phyloP scores from a whole-genome alignment of 2,329 filamentous ascomycete genomes.

The Fusarium sterilihyphosum region DNA sequence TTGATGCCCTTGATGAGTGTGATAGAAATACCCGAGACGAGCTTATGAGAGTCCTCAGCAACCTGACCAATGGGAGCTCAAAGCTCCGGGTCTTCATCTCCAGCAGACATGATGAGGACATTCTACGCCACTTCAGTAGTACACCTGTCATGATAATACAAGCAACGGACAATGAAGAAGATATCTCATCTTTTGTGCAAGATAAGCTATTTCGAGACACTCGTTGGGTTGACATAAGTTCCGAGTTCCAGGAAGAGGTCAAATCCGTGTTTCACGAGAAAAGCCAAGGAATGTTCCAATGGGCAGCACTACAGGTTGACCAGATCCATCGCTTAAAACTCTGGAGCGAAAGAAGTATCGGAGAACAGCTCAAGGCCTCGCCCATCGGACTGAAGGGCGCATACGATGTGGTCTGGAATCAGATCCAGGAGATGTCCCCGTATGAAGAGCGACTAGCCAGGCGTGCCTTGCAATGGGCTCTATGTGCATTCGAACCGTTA shows the following conservation, averaged over 20 bases:
- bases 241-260: rapidly evolving
- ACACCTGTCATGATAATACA: rapidly evolving
- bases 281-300: not conserved
- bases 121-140: rapidly evolving
- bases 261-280: rapidly evolving
- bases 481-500: rapidly evolving
- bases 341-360: rapidly evolving
- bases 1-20: not conserved
- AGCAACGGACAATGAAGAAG: rapidly evolving
- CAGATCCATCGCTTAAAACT: rapidly evolving
- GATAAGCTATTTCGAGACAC: rapidly evolving
- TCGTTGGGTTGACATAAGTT: rapidly evolving
- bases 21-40: not conserved
- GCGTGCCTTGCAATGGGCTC: rapidly evolving
- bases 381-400: rapidly evolving
- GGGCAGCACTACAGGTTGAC: rapidly evolving
- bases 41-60: rapidly evolving
- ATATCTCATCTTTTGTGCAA: rapidly evolving
- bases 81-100: rapidly evolving
- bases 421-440: rapidly evolving
- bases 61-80: rapidly evolving
- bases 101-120: rapidly evolving
- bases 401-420: not conserved
- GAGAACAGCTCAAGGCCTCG: rapidly evolving
- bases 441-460: rapidly evolving